Base-by-base conservation (phyloP, 1,139 yeast genomes). In the Pichia sp. region DNA sequence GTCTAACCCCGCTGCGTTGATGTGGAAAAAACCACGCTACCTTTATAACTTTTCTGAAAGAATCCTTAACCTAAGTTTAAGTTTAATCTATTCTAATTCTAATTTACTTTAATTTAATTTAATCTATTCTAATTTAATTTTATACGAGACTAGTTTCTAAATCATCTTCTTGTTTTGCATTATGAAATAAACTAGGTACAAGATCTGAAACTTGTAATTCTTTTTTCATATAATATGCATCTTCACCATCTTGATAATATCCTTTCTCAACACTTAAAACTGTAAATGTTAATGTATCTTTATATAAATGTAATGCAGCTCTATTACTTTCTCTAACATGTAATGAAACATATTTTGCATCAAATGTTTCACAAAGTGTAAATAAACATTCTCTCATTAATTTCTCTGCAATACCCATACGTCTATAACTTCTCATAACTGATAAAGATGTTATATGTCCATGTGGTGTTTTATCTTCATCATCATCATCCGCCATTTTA, bases 211-310 rank as follows among this genome's bases (percentile, higher is more conserved):
- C 60, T 16, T 67, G 67, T 54, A 86, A 69, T 2, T 69, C 71
- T 58, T 83, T 82, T 60, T 79, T 81, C 98, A 92, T 92, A 36
- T 95, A 85, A 64, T 89, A 92, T n/a, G 98, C 98, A 67, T 94
- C 97, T 64, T 94, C 99, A 27, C 96, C 96, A 64, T 92, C 97
- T 48, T 92, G 97, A 61, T 92, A 92, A 63, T 94, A 92, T 23
- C 84, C 76, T 56, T 80, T 84, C 58, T 90, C 97, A 48, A 92
- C 81, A 39, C 82, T 78, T 46, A 83, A 73, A 39, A 87, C 92
- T 58, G 80, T 90, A 62, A 94, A 92, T 51, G 77, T 71, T 51
- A 94, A 73, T 5, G 96, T 85, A 60, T 87, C 96, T 62, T 85
- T 74, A 69, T 92, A 92, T 52, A 92, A 73, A 66, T 89, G 96